A percentile compares a stretch with the other conserved stretches of the same genome.
phyloP scores from a whole-genome alignment of 768 basidiomycete genomes.

The Lactifluus hygrophoroides region DNA sequence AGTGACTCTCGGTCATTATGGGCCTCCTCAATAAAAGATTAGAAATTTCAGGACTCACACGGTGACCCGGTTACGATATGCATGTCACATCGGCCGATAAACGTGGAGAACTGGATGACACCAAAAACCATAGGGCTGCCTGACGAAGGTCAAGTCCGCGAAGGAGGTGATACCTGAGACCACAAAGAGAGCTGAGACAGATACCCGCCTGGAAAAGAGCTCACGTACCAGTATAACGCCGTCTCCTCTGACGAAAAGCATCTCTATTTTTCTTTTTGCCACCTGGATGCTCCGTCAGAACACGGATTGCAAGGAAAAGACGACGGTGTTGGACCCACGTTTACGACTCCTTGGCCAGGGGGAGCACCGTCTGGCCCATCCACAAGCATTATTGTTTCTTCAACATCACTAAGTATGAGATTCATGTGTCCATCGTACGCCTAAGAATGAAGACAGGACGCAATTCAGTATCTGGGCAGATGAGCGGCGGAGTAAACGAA shows the following conservation, averaged over 20 bases:
- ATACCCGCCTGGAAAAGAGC: not conserved
- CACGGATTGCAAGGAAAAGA: not conserved
- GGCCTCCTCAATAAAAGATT: not conserved
- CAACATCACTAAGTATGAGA: conserved; percentile 93
- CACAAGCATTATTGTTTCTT: conserved; percentile 96
- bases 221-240: conserved; percentile 80
- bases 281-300: conserved; percentile 39
- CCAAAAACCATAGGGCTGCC: not conserved
- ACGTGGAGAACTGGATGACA: not conserved
- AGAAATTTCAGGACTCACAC: not conserved
- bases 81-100: not conserved
- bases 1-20: not conserved
- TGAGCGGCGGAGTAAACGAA: conserved; percentile 11
- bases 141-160: conserved; percentile 45
- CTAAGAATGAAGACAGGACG: conserved; percentile 34
- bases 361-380: conserved; percentile 64
- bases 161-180: conserved; percentile 69
- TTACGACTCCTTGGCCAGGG: conserved; percentile 53
- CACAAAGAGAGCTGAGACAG: conserved; percentile 14
- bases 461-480: conserved; percentile 13
- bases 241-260: conserved; percentile 97
- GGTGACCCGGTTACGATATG: not conserved
- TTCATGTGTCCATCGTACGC: conserved; percentile 99
- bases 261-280: conserved; percentile 90
- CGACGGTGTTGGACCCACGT: conserved; percentile 34